phyloP scores from a whole-genome alignment of 441 rosid genomes.

The Pelargonium myrrhifolium region DNA sequence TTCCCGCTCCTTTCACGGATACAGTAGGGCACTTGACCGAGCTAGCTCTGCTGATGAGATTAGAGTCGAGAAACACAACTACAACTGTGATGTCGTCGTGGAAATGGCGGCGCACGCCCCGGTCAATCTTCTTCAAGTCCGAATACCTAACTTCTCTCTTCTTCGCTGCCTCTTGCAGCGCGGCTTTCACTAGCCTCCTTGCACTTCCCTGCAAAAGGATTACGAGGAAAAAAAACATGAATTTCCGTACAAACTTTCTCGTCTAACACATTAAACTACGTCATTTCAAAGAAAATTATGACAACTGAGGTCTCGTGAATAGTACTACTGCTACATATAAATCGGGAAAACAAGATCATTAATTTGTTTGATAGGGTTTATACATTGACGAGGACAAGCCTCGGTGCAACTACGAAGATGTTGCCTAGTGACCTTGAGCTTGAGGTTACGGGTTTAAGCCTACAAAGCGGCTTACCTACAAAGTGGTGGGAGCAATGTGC shows the following conservation, averaged over 20 bases:
- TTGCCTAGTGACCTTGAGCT: no score
- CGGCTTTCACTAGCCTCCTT: constrained; percentile 75
- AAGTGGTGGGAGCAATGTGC: no score
- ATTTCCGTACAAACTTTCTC: background rate
- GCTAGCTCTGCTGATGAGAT: constrained; percentile 44
- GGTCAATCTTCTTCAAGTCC: constrained; percentile 90
- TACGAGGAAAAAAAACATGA: background rate
- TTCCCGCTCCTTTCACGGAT: constrained; percentile 72
- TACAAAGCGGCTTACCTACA: no score
- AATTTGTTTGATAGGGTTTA: no score
- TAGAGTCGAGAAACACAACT: constrained; percentile 77
- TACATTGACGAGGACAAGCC: no score
- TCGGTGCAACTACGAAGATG: no score
- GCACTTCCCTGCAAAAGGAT: constrained; percentile 73
- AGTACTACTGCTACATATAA: no score
- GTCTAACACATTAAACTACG: no score
- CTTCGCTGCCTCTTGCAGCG: constrained; percentile 79
- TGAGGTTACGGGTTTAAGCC: no score
- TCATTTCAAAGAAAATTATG: no score
- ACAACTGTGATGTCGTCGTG: constrained; percentile 91
- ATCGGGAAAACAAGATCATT: no score
- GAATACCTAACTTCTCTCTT: constrained; percentile 95
- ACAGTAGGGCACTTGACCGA: constrained; percentile 33
- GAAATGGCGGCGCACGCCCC: constrained; percentile 89
- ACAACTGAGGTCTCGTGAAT: no score